phyloP scores from a whole-genome alignment of 768 basidiomycete genomes.

The Podaxis rugospora region DNA sequence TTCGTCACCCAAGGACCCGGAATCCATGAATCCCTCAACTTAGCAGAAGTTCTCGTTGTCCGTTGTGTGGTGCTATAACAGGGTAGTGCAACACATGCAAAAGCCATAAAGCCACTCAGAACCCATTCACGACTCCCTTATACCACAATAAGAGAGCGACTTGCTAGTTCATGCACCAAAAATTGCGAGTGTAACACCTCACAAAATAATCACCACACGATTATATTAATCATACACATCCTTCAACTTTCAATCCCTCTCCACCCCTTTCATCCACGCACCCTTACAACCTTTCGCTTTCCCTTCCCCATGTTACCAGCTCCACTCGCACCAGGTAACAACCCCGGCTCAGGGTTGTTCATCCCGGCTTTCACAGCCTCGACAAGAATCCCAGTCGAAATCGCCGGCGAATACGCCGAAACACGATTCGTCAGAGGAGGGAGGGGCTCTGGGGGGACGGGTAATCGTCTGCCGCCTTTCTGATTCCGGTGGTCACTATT shows the following conservation, averaged over 20 bases:
- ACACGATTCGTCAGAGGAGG: slow-evolving; percentile 71
- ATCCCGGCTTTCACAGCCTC: slow-evolving; percentile 86
- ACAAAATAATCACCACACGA: neutral
- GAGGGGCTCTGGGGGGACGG: slow-evolving; percentile 72
- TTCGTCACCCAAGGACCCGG: too few species aligned
- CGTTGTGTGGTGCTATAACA: too few species aligned
- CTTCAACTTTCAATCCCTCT: neutral
- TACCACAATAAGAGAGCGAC: too few species aligned
- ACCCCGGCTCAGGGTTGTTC: slow-evolving; percentile 39
- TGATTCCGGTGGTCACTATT: slow-evolving; percentile 17
- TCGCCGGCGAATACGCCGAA: slow-evolving; percentile 75
- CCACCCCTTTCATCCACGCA: slow-evolving; percentile 43
- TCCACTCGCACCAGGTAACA: slow-evolving; percentile 25
- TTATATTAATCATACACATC: neutral
- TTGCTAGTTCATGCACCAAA: too few species aligned
- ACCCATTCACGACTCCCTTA: too few species aligned
- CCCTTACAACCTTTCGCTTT: slow-evolving; percentile 76
- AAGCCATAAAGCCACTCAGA: too few species aligned
- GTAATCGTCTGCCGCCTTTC: slow-evolving; percentile 43
- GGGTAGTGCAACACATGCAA: too few species aligned
- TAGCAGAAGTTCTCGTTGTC: too few species aligned
- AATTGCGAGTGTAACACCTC: neutral
- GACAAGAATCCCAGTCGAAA: slow-evolving; percentile 73
- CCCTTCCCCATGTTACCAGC: slow-evolving; percentile 55
- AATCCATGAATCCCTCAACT: too few species aligned